phyloP scores from a whole-genome alignment of 331 rosid genomes.

The Quercus phellos region DNA sequence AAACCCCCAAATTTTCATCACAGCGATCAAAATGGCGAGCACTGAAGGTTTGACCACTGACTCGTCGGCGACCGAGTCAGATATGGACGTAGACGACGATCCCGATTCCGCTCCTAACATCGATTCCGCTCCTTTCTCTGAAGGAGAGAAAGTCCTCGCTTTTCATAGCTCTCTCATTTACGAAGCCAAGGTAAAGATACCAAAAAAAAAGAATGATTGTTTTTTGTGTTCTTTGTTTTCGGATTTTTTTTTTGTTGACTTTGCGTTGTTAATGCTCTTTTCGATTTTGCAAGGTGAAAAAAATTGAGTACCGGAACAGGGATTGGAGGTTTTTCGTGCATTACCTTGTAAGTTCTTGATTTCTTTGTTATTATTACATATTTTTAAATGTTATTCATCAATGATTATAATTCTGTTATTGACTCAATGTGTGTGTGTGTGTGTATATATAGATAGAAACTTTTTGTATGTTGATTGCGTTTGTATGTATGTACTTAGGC shows the following conservation, averaged over 20 bases:
- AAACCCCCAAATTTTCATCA: too few species aligned
- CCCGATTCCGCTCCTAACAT: conserved; percentile 11
- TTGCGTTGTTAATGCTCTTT: neutral
- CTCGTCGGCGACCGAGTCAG: conserved; percentile 36
- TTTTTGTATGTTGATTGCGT: too few species aligned
- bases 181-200: conserved; percentile 58
- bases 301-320: conserved; percentile 25
- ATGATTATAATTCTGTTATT: neutral
- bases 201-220: too few species aligned
- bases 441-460: too few species aligned
- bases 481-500: too few species aligned
- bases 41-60: conserved; percentile 30
- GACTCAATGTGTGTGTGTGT: too few species aligned
- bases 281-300: conserved; percentile 39
- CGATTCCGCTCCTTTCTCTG: conserved; percentile 42
- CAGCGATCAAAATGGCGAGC: conserved; percentile 38
- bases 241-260: too few species aligned
- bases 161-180: conserved; percentile 39
- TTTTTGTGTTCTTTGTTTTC: too few species aligned
- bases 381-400: neutral
- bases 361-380: neutral
- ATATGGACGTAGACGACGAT: conserved; percentile 23
- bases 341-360: conserved; percentile 48
- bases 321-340: conserved; percentile 55
- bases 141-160: conserved; percentile 59